Evolutionary conservation across 2,329 filamentous ascomycete species (phyloP).

Genomic region (Xylariaceae sp.): DNA sequence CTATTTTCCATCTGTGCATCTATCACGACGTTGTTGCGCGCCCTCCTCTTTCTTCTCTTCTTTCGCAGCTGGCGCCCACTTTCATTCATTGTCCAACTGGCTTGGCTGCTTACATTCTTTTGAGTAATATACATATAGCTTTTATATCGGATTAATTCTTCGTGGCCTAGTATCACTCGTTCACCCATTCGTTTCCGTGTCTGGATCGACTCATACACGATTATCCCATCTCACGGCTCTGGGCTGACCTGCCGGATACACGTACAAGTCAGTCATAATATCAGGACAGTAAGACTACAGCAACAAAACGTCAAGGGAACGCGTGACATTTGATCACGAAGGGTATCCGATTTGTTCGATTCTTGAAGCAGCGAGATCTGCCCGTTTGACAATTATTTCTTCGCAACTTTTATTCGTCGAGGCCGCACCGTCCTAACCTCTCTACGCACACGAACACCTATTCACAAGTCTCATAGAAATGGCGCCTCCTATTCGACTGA

Average conservation of each 20-base stretch:
- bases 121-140: conserved; percentile 31
- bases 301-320: conserved; percentile 16
- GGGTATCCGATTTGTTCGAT: conserved; percentile 34
- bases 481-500: conserved; percentile 50
- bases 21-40: conserved; percentile 33
- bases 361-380: conserved; percentile 46
- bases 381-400: conserved; percentile 27
- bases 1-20: conserved; percentile 27
- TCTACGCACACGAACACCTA: neutral
- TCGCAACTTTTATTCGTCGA: conserved; percentile 33
- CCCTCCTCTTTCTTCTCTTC: conserved; percentile 38
- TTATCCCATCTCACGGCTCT: conserved; percentile 23
- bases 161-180: conserved; percentile 24
- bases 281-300: conserved; percentile 16
- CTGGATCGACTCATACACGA: conserved; percentile 21
- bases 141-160: conserved; percentile 37
- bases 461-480: conserved; percentile 36
- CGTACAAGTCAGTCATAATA: conserved; percentile 15
- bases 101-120: conserved; percentile 59
- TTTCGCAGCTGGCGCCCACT: conserved; percentile 42
- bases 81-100: conserved; percentile 51
- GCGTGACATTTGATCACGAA: conserved; percentile 15
- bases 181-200: conserved; percentile 26
- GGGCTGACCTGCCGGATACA: conserved; percentile 10
- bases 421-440: conserved; percentile 31